Percentiles rank a stretch among this genome's conserved stretches.
These are phyloP conservation scores for Ananas comosus DNA, from an alignment of 176 grass and related monocot species.

Conservation along the genomic window DNA sequence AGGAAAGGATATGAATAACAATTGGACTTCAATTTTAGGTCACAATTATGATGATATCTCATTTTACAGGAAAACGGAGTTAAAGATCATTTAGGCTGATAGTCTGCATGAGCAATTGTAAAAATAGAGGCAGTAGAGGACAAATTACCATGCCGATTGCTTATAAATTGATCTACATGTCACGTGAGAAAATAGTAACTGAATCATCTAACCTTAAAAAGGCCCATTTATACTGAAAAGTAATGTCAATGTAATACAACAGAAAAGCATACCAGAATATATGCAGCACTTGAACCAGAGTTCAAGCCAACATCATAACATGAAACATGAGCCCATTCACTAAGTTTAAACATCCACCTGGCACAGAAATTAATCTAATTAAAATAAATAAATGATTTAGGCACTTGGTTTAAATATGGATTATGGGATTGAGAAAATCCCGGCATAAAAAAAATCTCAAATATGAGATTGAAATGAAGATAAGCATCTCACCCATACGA, in stretches of 20 bases:
- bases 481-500: conserved; percentile 67
- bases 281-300: conserved; percentile 70
- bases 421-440: background rate
- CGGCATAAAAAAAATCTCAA: background rate
- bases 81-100: too few species aligned
- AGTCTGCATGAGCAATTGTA: background rate
- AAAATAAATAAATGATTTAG: conserved; percentile 1
- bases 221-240: too few species aligned
- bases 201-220: too few species aligned
- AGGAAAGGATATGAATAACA: background rate
- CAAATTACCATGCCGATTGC: too few species aligned
- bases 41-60: too few species aligned
- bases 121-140: background rate
- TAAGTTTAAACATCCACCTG: conserved; percentile 99
- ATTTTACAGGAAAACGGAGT: too few species aligned
- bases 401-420: background rate
- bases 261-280: conserved; percentile 70
- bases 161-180: background rate
- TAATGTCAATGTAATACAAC: background rate
- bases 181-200: background rate
- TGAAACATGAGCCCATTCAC: conserved; percentile 84
- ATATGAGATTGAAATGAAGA: conserved; percentile 14
- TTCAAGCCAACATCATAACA: conserved; percentile 87
- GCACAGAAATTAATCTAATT: conserved; percentile 20
- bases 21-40: background rate